A percentile compares a stretch with the other conserved stretches of the same genome.
Evolutionary conservation across 371 early-diverging fungal genomes (phyloP).

Genomic region (Funneliformis caledonium): DNA sequence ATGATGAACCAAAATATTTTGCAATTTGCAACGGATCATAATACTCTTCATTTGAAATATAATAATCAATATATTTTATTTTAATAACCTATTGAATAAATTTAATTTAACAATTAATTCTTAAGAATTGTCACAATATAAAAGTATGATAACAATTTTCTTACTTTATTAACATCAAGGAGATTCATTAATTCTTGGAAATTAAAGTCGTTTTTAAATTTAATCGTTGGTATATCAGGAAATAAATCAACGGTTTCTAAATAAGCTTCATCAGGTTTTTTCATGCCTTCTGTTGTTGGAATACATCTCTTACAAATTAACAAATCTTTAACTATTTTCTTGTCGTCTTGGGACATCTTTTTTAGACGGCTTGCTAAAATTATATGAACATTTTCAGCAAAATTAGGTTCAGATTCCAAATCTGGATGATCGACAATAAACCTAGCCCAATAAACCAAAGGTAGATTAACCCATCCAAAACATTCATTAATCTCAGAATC

Average conservation of each 20-base stretch:
- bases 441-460: conserved; percentile 65
- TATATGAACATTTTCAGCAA: conserved; percentile 69
- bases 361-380: conserved; percentile 59
- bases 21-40: conserved; percentile 89
- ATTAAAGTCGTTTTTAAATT: background rate
- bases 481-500: conserved; percentile 53
- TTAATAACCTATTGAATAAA: conserved; percentile 71
- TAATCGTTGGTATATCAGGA: conserved; percentile 69
- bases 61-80: conserved; percentile 81
- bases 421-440: conserved; percentile 56
- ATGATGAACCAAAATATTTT: conserved; percentile 83
- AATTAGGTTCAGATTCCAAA: conserved; percentile 57
- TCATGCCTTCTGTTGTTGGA: conserved; percentile 74
- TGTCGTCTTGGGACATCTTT: conserved; percentile 15
- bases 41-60: conserved; percentile 73
- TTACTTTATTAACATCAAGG: background rate
- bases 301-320: conserved; percentile 64
- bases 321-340: conserved; percentile 52
- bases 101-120: background rate
- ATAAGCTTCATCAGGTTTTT: conserved; percentile 72
- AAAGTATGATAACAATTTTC: background rate
- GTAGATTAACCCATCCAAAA: conserved; percentile 57
- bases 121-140: background rate
- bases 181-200: background rate
- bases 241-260: conserved; percentile 83